Base-by-base conservation (phyloP, 176 grass and related monocot species). In the Cenchrus americanus region DNA sequence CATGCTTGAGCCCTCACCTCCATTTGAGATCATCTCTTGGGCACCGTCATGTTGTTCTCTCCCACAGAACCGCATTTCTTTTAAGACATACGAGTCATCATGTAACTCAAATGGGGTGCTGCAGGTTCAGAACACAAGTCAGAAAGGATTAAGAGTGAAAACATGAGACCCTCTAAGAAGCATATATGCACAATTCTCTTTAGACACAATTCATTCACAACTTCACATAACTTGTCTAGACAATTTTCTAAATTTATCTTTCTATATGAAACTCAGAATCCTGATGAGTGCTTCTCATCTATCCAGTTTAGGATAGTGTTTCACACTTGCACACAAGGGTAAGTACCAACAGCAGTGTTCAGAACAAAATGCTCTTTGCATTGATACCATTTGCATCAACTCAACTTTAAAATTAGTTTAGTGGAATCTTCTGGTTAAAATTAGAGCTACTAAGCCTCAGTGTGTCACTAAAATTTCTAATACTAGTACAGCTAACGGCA, bases 81-180 rank as follows among this genome's bases (percentile, higher is more conserved):
- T 99, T 14, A 99, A 84, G 27, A 99, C 93, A 50, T 87, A 94
- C 0, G 91, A 92, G 85, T 99, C 97, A 75, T 99, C 97, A 68
- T 96, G 97, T 65, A 99, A 86, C 86, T 99, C 91, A 62, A 99
- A 99, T 23, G 97, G 97, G 13, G 97, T 99, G 53, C 97, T 99
- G 88, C 81, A 62, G n/a, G 52, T 83, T 83, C 47, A 83, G 74
- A 83, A 86, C 8, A 53, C 18, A 79, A 79, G 18, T 66, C 24
- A 73, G 65, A 42, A 43, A 44, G 54, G 41, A 79, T 41, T 84
- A n/a, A 52, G 11, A 23, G 21, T 10, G 4, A 67, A 40, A 72
- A 26, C 62, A 57, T 30, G 5, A 41, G 44, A 27, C 54, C 3
- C 70, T 44, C 47, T 23, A 72, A 54, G 14, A 57, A 83, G 7